Percentiles rank a stretch among this genome's conserved stretches.
Evolutionary conservation across 192 early-diverging fungal genomes (phyloP).

Genomic region (Backusella sp.): DNA sequence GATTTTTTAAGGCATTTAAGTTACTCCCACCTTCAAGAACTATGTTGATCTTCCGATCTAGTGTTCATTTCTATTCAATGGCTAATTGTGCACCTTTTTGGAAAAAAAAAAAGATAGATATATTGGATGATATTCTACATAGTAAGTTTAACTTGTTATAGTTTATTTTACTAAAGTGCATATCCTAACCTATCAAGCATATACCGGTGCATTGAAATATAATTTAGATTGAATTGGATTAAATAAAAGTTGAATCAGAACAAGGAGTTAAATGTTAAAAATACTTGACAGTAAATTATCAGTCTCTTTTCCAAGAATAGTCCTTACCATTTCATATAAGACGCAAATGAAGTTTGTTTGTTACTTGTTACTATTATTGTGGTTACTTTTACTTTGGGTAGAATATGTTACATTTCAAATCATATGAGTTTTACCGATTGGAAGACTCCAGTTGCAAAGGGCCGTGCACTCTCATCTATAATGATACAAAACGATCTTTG

Average conservation of each 20-base stretch:
- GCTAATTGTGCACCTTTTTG: neutral
- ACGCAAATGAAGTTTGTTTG: neutral
- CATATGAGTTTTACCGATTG: neutral
- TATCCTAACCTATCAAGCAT: neutral
- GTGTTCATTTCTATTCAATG: neutral
- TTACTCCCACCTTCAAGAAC: neutral
- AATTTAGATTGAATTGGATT: neutral
- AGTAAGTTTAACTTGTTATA: slow-evolving; percentile 1
- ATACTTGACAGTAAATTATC: neutral
- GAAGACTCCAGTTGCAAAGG: neutral
- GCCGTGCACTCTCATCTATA: neutral
- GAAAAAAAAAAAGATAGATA: neutral
- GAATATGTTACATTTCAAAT: neutral
- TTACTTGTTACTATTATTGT: neutral
- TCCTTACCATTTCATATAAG: neutral
- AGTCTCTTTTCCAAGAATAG: neutral
- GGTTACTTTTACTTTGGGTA: neutral
- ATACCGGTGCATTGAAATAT: neutral
- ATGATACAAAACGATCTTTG: neutral
- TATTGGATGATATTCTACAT: neutral
- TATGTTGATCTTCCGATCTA: neutral
- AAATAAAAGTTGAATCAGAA: neutral
- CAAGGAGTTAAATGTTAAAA: neutral
- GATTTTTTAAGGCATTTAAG: neutral
- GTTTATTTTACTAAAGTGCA: slow-evolving; percentile 4